Evolutionary conservation across 352 stramenopile genomes (phyloP).

Genomic region (Globisporangium barbulae): DNA sequence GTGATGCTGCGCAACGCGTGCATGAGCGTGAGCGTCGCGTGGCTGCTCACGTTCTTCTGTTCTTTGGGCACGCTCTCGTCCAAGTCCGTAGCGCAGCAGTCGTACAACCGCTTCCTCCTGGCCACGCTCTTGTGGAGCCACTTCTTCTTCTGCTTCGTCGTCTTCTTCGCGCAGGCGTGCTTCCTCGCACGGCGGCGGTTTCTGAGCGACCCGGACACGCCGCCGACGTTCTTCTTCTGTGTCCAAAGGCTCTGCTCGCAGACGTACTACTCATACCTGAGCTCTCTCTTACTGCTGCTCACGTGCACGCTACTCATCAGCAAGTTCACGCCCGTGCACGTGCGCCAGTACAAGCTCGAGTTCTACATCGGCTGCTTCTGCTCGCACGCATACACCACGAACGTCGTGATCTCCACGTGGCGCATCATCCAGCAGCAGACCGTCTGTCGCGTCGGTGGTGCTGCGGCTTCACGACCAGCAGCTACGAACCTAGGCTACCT

Average conservation of each 20-base stretch:
- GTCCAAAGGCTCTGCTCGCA: neutral
- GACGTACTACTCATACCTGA: constrained; percentile 10
- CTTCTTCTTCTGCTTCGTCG: constrained; percentile 3
- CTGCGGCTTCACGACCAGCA: neutral
- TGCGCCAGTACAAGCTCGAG: constrained; percentile 3
- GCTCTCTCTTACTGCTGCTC: constrained; percentile 2
- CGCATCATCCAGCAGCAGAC: constrained; percentile 10
- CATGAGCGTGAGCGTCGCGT: neutral
- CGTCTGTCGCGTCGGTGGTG: neutral
- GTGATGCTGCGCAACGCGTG: constrained; percentile 3
- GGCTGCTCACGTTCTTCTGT: constrained; percentile 5
- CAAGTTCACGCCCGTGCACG: neutral
- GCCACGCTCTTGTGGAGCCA: constrained; percentile 3
- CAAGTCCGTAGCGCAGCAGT: constrained; percentile 1
- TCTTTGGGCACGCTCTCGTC: constrained; percentile 20
- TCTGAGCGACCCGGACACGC: neutral
- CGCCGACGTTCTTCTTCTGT: constrained; percentile 2
- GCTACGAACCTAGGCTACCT: neutral
- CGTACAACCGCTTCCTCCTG: constrained; percentile 1
- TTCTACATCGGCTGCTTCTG: constrained; percentile 9
- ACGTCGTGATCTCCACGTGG: constrained; percentile 2
- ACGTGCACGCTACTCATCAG: neutral
- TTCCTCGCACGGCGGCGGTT: neutral
- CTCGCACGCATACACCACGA: constrained; percentile 3
- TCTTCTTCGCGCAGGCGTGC: constrained; percentile 2